Evolutionary conservation across 257 asterid genomes (phyloP).

Genomic region (Jaltomata sinuosa): DNA sequence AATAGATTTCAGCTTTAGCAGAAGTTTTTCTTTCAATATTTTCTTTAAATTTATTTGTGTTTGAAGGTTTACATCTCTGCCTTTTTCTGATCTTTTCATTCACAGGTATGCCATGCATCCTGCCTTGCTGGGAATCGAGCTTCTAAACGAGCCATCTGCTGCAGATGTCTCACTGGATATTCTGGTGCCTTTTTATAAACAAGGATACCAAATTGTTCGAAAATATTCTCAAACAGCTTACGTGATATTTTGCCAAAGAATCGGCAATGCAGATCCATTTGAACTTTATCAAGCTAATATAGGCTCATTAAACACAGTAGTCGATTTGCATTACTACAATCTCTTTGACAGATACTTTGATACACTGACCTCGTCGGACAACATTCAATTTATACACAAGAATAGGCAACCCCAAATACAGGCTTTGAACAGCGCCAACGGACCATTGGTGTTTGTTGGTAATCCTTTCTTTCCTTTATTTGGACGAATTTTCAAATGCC

Average conservation of each 20-base stretch:
- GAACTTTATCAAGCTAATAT: conserved; percentile 67
- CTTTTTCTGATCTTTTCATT: neutral
- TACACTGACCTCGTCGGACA: conserved; percentile 46
- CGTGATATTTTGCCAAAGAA: conserved; percentile 71
- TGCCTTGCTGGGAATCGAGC: conserved; percentile 73
- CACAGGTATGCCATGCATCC: conserved; percentile 65
- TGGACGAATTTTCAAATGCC: neutral
- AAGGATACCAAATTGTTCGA: conserved; percentile 55
- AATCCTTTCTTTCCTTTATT: neutral
- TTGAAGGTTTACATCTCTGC: neutral
- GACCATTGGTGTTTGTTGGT: conserved; percentile 73
- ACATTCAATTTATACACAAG: conserved; percentile 43
- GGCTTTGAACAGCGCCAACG: conserved; percentile 56
- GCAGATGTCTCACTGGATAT: conserved; percentile 51
- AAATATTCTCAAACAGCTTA: conserved; percentile 62
- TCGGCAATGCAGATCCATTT: conserved; percentile 58
- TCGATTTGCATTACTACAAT: conserved; percentile 78
- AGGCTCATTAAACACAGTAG: conserved; percentile 46
- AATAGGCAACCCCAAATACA: conserved; percentile 52
- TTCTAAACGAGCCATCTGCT: conserved; percentile 69
- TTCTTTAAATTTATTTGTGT: neutral
- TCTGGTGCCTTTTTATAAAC: conserved; percentile 50
- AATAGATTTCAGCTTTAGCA: neutral
- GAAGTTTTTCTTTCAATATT: neutral
- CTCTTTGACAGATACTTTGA: conserved; percentile 44